These are phyloP conservation scores for Trypanosoma platydactyli DNA, from an alignment of 208 protist species.

Conservation along the genomic window DNA sequence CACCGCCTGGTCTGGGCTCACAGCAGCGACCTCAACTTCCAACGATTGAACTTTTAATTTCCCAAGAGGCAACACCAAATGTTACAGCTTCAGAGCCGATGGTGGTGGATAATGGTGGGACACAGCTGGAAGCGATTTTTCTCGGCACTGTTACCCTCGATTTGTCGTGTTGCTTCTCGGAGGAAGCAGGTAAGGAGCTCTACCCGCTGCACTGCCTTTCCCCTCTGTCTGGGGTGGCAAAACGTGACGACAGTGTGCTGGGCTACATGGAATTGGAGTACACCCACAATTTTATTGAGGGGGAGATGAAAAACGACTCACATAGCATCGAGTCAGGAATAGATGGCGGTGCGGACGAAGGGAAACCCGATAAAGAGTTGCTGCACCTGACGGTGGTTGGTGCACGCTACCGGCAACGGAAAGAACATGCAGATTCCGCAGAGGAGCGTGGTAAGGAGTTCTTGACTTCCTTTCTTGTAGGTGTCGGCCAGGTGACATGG, in stretches of 20 bases:
- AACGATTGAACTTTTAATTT: conserved; percentile 26
- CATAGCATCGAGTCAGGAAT: not conserved
- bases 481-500: conserved; percentile 21
- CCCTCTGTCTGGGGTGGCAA: conserved; percentile 1
- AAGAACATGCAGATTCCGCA: not conserved
- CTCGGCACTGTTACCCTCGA: conserved; percentile 20
- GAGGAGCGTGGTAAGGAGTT: not conserved
- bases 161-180: conserved; percentile 20
- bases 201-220: conserved; percentile 23
- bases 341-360: not conserved
- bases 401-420: not conserved
- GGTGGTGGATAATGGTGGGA: not conserved
- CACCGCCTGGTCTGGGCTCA: conserved; percentile 1
- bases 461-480: conserved; percentile 22
- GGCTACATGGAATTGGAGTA: conserved; percentile 49
- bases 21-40: conserved; percentile 19
- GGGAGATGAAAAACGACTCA: not conserved
- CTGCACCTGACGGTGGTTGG: not conserved
- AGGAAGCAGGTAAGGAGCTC: conserved; percentile 1
- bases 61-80: not conserved
- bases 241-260: conserved; percentile 15
- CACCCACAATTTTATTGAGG: conserved; percentile 44
- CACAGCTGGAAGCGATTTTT: not conserved
- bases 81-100: not conserved
- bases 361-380: not conserved